Evolutionary conservation across 164 flowering plant genomes (phyloP).

Genomic region (Magnolia sinica): DNA sequence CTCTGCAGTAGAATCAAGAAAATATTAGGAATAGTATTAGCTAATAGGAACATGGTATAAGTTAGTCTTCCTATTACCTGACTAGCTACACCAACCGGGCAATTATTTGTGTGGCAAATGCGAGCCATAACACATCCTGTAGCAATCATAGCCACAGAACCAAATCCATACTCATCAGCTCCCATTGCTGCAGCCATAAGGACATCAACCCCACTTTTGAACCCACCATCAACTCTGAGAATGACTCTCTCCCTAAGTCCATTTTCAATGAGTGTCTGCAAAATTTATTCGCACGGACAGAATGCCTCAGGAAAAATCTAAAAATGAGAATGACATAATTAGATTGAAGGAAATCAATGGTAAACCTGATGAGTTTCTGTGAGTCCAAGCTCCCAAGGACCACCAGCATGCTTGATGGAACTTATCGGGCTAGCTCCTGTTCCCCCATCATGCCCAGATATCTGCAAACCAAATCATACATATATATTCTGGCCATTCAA

Average conservation of each 20-base stretch:
- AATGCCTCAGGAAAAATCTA: not conserved
- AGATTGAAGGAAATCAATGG: not conserved
- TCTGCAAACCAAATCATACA: constrained; percentile 36
- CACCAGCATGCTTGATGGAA: constrained; percentile 99
- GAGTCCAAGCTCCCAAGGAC: constrained; percentile 99
- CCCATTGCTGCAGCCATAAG: constrained; percentile 98
- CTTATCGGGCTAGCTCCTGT: constrained; percentile 98
- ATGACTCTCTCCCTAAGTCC: constrained; percentile 97
- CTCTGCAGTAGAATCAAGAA: constrained; percentile 41
- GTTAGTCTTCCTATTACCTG: constrained; percentile 48
- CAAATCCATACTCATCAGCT: constrained; percentile 99
- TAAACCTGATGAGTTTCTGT: constrained; percentile 95
- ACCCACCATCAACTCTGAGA: constrained; percentile 96
- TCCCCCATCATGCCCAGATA: constrained; percentile 99
- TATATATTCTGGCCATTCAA: too few species aligned
- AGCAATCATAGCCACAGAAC: constrained; percentile 98
- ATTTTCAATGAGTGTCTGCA: constrained; percentile 83
- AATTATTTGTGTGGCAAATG: constrained; percentile 97
- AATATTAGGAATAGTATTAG: not conserved
- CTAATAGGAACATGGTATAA: not conserved
- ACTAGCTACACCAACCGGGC: constrained; percentile 99
- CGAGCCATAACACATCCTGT: constrained; percentile 99
- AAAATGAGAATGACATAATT: not conserved
- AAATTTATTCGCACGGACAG: constrained; percentile 3
- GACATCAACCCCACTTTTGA: constrained; percentile 96